Conservation (phyloP, 305 asterid species). For the Andrographis paniculata region DNA sequence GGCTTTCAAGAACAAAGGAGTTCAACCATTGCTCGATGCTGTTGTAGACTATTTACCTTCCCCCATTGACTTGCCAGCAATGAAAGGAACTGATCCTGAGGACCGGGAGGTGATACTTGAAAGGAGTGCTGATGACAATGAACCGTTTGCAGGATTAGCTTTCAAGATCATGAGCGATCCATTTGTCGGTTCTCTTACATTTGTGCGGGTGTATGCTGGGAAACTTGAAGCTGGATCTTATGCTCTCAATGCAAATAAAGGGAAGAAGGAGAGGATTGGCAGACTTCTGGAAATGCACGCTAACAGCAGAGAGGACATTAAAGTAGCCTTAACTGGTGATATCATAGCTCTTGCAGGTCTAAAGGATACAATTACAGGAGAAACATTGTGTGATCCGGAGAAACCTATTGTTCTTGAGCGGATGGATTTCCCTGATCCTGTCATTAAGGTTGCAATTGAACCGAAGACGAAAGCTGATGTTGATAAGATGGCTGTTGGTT, state of each 20-base stretch:
- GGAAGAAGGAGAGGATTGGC: constrained; percentile 89
- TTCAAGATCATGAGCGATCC: constrained; percentile 94
- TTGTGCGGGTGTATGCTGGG: constrained; percentile 80
- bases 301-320: constrained; percentile 82
- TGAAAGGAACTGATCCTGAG: constrained; percentile 88
- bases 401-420: constrained; percentile 79
- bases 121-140: constrained; percentile 49
- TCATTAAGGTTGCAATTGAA: constrained; percentile 95
- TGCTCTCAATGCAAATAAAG: constrained; percentile 78
- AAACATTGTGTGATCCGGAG: constrained; percentile 77
- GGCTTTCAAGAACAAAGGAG: constrained; percentile 91
- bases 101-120: constrained; percentile 54
- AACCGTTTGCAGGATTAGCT: constrained; percentile 85
- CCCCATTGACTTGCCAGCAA: constrained; percentile 77
- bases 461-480: constrained; percentile 93
- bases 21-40: constrained; percentile 86
- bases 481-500: constrained; percentile 87
- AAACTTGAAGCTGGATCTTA: constrained; percentile 80
- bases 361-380: constrained; percentile 94
- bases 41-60: constrained; percentile 88
- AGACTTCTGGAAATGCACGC: constrained; percentile 96
- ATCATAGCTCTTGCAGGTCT: constrained; percentile 89
- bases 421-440: constrained; percentile 98
- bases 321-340: constrained; percentile 73
- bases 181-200: constrained; percentile 84